Percentiles rank a stretch among this genome's conserved stretches.
Conservation (phyloP, 257 asterid genomes). For the Fraxinus anomala region DNA sequence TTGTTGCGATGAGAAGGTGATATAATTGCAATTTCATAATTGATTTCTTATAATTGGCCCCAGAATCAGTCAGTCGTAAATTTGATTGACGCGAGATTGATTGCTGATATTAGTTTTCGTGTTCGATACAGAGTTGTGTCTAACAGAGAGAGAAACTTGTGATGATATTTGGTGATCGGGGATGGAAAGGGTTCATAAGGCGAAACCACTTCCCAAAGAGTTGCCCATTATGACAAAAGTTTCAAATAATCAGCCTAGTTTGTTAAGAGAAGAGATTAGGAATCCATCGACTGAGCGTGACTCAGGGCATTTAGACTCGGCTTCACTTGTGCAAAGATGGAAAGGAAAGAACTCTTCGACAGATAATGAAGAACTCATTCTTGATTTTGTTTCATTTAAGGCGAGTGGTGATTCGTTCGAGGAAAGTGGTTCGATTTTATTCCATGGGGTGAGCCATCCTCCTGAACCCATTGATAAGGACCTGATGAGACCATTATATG, state of each 20-base stretch:
- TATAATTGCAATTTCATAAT: neutral
- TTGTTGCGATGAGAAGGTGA: neutral
- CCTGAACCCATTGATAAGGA: slow-evolving; percentile 70
- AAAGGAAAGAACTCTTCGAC: slow-evolving; percentile 53
- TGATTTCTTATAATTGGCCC: neutral
- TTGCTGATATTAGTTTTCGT: slow-evolving; percentile 14
- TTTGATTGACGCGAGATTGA: slow-evolving; percentile 15
- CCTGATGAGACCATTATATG: slow-evolving; percentile 73
- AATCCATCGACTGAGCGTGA: slow-evolving; percentile 33
- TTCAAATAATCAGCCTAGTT: slow-evolving; percentile 35
- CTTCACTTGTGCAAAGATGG: slow-evolving; percentile 46
- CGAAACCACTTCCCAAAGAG: slow-evolving; percentile 53
- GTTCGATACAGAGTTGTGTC: slow-evolving; percentile 32
- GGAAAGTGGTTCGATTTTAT: slow-evolving; percentile 62
- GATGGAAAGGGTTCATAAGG: slow-evolving; percentile 68
- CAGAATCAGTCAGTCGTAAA: neutral
- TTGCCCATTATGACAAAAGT: slow-evolving; percentile 37
- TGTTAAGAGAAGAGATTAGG: slow-evolving; percentile 41
- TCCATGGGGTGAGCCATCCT: slow-evolving; percentile 86
- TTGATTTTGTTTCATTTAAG: slow-evolving; percentile 41
- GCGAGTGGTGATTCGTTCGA: slow-evolving; percentile 55
- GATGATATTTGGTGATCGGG: slow-evolving; percentile 53
- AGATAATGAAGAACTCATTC: slow-evolving; percentile 51
- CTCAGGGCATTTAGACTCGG: slow-evolving; percentile 40
- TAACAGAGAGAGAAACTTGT: slow-evolving; percentile 34